Evolutionary conservation across 768 basidiomycete genomes (phyloP).

Genomic region (Pulveroboletus sp.): DNA sequence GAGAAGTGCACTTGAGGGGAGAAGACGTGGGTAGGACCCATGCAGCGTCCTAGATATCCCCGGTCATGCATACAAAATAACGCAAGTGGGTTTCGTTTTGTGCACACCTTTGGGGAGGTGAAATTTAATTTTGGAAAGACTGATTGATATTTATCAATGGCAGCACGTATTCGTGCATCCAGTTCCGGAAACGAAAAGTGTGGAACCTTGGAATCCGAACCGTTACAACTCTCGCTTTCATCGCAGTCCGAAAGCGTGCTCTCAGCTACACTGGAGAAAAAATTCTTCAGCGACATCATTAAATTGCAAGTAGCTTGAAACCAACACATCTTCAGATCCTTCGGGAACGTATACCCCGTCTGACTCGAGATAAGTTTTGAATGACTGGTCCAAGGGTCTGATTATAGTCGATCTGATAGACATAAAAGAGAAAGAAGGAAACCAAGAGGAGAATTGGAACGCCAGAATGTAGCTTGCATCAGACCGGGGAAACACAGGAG

Average conservation of each 20-base stretch:
- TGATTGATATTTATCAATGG: slow-evolving; percentile 65
- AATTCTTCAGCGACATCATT: neutral
- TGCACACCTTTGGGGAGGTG: slow-evolving; percentile 79
- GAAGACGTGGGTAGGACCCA: slow-evolving; percentile 85
- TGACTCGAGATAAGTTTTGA: slow-evolving; percentile 69
- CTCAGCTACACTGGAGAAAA: slow-evolving; percentile 40
- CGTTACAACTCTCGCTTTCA: slow-evolving; percentile 33
- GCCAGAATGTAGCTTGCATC: slow-evolving; percentile 52
- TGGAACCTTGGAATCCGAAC: slow-evolving; percentile 32
- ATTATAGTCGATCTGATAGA: slow-evolving; percentile 74
- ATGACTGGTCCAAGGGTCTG: slow-evolving; percentile 57
- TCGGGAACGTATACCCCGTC: slow-evolving; percentile 82
- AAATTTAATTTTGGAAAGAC: slow-evolving; percentile 97
- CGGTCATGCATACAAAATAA: neutral
- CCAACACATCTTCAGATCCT: slow-evolving; percentile 74
- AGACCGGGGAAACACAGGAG: slow-evolving; percentile 44
- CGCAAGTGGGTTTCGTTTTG: neutral
- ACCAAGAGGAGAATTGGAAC: slow-evolving; percentile 87
- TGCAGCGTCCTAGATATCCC: slow-evolving; percentile 67
- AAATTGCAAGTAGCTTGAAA: slow-evolving; percentile 11
- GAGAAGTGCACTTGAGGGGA: slow-evolving; percentile 81
- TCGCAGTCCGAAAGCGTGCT: slow-evolving; percentile 60
- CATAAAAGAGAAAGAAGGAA: slow-evolving; percentile 56
- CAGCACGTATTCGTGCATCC: slow-evolving; percentile 64
- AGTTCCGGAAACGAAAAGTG: slow-evolving; percentile 75